These are phyloP conservation scores for Coelastrella sp. DNA, from an alignment of 139 green algal genomes.

Conservation along the genomic window DNA sequence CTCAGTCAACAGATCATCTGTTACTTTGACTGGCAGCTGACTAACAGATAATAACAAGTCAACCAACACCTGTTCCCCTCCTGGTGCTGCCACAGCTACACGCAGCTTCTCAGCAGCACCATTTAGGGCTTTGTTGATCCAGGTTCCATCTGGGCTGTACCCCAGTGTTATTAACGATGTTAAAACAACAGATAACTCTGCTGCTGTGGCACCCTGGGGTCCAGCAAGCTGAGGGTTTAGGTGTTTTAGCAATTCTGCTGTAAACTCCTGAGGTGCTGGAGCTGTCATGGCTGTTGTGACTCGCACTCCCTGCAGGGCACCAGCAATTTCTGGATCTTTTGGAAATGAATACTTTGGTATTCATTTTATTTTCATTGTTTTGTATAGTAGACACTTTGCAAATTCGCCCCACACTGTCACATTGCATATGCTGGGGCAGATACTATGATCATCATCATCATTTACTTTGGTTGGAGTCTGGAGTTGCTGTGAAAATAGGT, in stretches of 20 bases:
- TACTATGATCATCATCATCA: too few species aligned
- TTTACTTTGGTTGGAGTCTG: too few species aligned
- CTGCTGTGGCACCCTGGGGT: neutral
- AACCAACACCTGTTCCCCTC: constrained; percentile 14
- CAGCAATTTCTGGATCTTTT: too few species aligned
- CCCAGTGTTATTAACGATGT: neutral
- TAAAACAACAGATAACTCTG: constrained; percentile 6
- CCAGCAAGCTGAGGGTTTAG: constrained; percentile 30
- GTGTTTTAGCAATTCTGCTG: neutral
- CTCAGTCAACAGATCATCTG: neutral
- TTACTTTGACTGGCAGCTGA: constrained; percentile 11
- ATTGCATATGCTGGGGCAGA: too few species aligned
- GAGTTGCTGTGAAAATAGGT: too few species aligned
- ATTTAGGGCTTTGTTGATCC: constrained; percentile 8
- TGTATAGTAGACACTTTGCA: too few species aligned
- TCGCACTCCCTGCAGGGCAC: constrained; percentile 29
- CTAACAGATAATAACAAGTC: neutral
- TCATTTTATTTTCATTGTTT: too few species aligned
- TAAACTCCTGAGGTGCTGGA: constrained; percentile 16
- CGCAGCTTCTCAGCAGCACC: constrained; percentile 16
- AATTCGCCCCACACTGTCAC: too few species aligned
- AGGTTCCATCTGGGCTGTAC: neutral
- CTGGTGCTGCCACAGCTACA: neutral
- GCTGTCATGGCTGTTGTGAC: neutral
- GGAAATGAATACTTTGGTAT: too few species aligned